These are phyloP conservation scores for Colletotrichum sp. DNA, from an alignment of 2,329 filamentous ascomycete species.

Conservation along the genomic window DNA sequence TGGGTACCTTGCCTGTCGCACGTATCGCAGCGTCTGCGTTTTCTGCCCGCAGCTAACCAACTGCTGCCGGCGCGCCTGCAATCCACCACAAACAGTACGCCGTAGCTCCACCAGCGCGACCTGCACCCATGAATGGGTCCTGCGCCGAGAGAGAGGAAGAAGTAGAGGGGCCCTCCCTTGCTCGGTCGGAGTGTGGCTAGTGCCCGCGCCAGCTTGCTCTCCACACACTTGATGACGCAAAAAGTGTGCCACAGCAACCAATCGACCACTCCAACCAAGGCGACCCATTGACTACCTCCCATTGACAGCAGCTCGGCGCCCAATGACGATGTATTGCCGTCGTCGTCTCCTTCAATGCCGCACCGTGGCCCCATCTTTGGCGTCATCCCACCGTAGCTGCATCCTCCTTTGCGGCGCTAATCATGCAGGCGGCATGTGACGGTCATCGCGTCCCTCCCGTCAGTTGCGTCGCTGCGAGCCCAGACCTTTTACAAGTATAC, in stretches of 20 bases:
- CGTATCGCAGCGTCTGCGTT: neutral
- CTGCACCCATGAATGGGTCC: neutral
- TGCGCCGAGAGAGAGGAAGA: neutral
- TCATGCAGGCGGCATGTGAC: conserved; percentile 17
- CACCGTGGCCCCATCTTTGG: conserved; percentile 10
- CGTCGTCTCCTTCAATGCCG: neutral
- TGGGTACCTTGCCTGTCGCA: neutral
- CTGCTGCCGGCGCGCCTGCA: neutral
- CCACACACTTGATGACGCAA: conserved; percentile 23
- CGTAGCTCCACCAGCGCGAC: neutral
- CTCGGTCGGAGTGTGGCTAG: conserved; percentile 22
- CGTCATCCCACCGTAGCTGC: conserved; percentile 17
- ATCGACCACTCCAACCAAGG: neutral
- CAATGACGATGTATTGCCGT: conserved; percentile 8
- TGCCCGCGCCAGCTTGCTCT: conserved; percentile 16
- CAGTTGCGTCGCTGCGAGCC: neutral
- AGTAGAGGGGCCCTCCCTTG: neutral
- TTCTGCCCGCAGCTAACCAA: neutral
- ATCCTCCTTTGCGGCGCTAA: neutral
- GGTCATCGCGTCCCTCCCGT: neutral
- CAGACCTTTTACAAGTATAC: neutral
- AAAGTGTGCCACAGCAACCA: conserved; percentile 24
- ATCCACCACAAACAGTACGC: neutral
- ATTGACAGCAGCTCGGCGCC: neutral
- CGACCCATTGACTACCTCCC: conserved; percentile 6